Evolutionary conservation across 129 eudicot species (phyloP).

Genomic region (Chrysanthemum lavandulifolium): DNA sequence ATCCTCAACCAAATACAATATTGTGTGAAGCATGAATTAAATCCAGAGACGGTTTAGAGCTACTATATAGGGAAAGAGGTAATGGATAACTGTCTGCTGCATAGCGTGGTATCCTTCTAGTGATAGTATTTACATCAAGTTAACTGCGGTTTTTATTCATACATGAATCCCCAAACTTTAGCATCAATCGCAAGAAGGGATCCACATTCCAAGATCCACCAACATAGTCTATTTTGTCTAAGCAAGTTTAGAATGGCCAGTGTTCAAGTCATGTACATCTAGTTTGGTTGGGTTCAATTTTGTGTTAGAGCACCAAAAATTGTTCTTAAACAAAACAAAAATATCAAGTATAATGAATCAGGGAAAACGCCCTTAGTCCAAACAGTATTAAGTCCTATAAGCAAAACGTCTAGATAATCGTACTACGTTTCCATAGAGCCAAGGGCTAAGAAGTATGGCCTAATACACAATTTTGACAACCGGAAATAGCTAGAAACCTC

Average conservation of each 20-base stretch:
- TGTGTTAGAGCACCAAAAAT: constrained; percentile 6
- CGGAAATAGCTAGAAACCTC: too few relatives aligned
- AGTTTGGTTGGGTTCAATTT: background rate
- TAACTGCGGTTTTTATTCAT: background rate
- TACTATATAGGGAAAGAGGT: background rate
- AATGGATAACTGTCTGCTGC: background rate
- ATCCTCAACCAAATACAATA: too few relatives aligned
- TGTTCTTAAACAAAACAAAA: background rate
- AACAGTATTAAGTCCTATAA: background rate
- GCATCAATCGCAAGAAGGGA: background rate
- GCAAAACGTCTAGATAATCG: background rate
- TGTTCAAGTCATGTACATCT: constrained; percentile 16
- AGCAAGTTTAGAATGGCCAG: constrained; percentile 3
- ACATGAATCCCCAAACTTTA: constrained; percentile 2
- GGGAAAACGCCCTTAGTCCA: background rate
- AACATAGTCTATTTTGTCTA: background rate
- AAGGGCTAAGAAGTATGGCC: background rate
- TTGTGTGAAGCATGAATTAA: too few relatives aligned
- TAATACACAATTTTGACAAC: background rate
- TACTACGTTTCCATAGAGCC: background rate
- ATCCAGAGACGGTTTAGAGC: too few relatives aligned
- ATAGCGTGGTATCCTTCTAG: background rate
- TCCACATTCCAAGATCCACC: constrained; percentile 1
- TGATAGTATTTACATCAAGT: background rate
- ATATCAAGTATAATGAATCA: background rate